A percentile compares a stretch with the other conserved stretches of the same genome.
Conservation (phyloP, 164 flowering plant species). For the Nymphaea colorata region DNA sequence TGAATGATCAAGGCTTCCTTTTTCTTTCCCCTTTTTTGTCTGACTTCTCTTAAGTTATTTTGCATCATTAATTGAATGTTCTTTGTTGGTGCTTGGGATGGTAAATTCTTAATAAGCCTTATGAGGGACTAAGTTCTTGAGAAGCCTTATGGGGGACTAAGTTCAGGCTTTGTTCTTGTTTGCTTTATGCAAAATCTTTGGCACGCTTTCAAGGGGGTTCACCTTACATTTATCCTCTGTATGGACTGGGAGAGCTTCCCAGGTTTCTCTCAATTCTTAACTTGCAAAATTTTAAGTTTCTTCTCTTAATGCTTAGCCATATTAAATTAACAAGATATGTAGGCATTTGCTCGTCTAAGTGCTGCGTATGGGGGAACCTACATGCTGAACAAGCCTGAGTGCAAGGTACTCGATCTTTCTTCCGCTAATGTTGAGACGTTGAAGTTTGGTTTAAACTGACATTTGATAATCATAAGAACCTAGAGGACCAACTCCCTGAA, state of each 20-base stretch:
- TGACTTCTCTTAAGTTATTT: too few relatives aligned
- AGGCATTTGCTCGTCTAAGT: conserved; percentile 97
- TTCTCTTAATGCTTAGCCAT: background rate
- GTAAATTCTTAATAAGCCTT: too few relatives aligned
- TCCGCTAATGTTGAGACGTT: conserved; percentile 97
- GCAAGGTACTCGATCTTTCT: conserved; percentile 88
- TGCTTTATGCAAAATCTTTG: conserved; percentile 91
- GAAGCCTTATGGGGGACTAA: too few relatives aligned
- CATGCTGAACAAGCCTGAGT: conserved; percentile 89
- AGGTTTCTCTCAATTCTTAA: conserved; percentile 35
- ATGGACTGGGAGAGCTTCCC: conserved; percentile 96
- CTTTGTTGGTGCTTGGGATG: too few relatives aligned
- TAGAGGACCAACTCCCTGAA: background rate
- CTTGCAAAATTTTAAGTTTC: background rate
- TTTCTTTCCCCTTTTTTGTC: too few relatives aligned
- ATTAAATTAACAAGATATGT: conserved; percentile 60
- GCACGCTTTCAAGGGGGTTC: conserved; percentile 92
- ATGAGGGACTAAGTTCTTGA: too few relatives aligned
- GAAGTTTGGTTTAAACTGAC: conserved; percentile 28
- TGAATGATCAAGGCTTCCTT: too few relatives aligned
- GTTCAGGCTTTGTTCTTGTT: conserved; percentile 3
- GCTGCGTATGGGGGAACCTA: conserved; percentile 98
- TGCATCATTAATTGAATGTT: too few relatives aligned
- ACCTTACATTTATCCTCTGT: conserved; percentile 88
- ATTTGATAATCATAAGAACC: too few relatives aligned